phyloP scores from a whole-genome alignment of 805 yeast species.

The Suhomyces sp. region DNA sequence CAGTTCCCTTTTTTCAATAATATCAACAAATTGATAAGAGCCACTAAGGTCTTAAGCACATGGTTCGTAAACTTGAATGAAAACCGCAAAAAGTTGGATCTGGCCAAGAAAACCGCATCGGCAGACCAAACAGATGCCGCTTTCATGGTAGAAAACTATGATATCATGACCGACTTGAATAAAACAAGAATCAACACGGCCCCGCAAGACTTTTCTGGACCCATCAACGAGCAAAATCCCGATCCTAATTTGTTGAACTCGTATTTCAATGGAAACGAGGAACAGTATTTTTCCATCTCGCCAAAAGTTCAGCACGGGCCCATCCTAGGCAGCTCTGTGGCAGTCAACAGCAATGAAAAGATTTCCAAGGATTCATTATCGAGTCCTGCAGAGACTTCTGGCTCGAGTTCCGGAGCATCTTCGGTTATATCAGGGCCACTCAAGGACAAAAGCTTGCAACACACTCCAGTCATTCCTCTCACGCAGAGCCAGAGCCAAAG shows the following conservation, averaged over 20 bases:
- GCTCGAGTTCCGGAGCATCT: background rate
- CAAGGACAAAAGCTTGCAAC: background rate
- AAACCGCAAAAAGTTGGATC: slow-evolving; percentile 5
- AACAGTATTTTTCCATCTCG: slow-evolving; percentile 2
- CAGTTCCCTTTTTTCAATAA: slow-evolving; percentile 28
- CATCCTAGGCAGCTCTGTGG: background rate
- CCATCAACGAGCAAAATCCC: slow-evolving; percentile 1
- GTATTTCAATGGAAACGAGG: background rate
- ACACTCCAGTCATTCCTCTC: background rate
- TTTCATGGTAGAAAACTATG: background rate
- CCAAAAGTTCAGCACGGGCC: slow-evolving; percentile 3
- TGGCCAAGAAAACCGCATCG: slow-evolving; percentile 2
- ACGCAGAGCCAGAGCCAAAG: background rate
- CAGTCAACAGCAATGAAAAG: background rate
- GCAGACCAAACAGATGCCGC: background rate
- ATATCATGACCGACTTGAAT: slow-evolving; percentile 4
- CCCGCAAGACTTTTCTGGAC: background rate
- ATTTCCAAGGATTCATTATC: background rate
- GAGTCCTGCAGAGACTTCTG: background rate
- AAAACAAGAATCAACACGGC: background rate
- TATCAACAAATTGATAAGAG: slow-evolving; percentile 25
- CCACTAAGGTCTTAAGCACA: slow-evolving; percentile 18
- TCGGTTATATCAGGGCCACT: background rate
- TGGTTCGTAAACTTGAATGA: slow-evolving; percentile 22
- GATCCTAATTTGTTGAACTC: background rate